Base-by-base conservation (phyloP, 2,329 filamentous ascomycete genomes). In the Botryotinia globosa region DNA sequence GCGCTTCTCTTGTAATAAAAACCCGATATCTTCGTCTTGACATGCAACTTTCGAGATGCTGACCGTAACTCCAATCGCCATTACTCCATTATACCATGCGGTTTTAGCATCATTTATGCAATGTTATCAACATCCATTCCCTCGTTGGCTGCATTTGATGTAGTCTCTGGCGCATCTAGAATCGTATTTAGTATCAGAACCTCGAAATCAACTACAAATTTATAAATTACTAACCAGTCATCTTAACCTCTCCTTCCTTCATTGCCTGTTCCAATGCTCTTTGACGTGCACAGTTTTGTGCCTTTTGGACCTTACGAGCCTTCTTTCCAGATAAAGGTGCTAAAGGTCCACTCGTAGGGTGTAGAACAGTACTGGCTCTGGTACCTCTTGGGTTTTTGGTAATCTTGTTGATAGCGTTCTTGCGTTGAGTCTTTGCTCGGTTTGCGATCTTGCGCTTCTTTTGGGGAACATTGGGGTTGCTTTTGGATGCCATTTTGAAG, bases 381-480 rank as follows among this genome's bases (percentile, higher is more conserved):
- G 77, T 79, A 42, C 80, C 80, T 73, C 79, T 75, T 63, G 80
- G 73, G 58, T 80, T 80, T 72, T 81, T 81, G 29, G 74, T 74
- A 72, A 80, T 73, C 66, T 75, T 76, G 62, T 76, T 77, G 25
- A 73, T 56, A 4, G 80, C 76, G 34, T 78, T 80, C 44, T 74
- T 75, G 71, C 77, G 79, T 73, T 81, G 80, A 51, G 79, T 76
- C 70, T 81, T 81, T 42, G 75, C 73, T 45, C 80, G 74, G 67
- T 73, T 77, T 7, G 80, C 79, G 61, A 77, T 74, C 18, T 77
- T 76, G 29, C 80, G 77, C 63, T 77, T 76, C 74, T 81, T 81
- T 67, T 78, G 79, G 16, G 80, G 80, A 22, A 80, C 79, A 69
- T 81, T 81, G 54, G 80, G 79, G 54, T 81, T 81, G 32, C 76